Evolutionary conservation across 441 rosid species (phyloP).

Genomic region (Erysimum cheiri): DNA sequence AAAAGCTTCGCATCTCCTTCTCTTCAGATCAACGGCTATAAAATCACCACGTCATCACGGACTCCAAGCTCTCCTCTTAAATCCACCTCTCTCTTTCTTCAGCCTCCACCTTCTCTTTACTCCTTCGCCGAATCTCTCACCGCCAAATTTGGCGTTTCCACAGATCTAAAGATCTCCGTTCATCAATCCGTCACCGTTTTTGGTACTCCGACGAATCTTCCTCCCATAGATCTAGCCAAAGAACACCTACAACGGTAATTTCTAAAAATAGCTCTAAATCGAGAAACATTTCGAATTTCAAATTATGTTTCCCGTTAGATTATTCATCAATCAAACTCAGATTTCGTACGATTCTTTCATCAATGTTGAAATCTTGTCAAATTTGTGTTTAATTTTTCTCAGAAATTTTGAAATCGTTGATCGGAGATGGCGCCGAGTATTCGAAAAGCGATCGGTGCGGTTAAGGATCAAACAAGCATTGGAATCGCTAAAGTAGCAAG

Average conservation of each 20-base stretch:
- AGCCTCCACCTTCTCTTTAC: slow-evolving; percentile 2
- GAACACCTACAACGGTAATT: slow-evolving; percentile 48
- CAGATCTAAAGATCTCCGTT: slow-evolving; percentile 35
- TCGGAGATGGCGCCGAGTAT: slow-evolving; percentile 82
- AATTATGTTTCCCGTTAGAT: slow-evolving; percentile 29
- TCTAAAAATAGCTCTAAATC: slow-evolving; percentile 25
- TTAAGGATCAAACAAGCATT: slow-evolving; percentile 96
- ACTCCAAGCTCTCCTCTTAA: slow-evolving; percentile 36
- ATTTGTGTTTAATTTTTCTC: neutral
- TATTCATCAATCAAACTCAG: neutral
- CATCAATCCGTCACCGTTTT: slow-evolving; percentile 25
- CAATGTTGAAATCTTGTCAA: neutral
- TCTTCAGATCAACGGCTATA: slow-evolving; percentile 38
- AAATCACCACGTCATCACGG: slow-evolving; percentile 43
- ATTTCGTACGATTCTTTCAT: neutral
- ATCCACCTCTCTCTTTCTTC: slow-evolving; percentile 27
- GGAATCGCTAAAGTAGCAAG: slow-evolving; percentile 93
- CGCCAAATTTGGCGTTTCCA: slow-evolving; percentile 8
- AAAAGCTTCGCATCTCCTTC: slow-evolving; percentile 15
- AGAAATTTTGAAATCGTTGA: slow-evolving; percentile 14
- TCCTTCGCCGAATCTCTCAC: slow-evolving; percentile 33
- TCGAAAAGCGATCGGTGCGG: slow-evolving; percentile 94
- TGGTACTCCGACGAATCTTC: slow-evolving; percentile 23
- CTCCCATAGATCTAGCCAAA: slow-evolving; percentile 50
- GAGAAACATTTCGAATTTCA: neutral